Evolutionary conservation across 768 basidiomycete species (phyloP), one percentile per base, ranked within the genome.

Genomic region (Lactarius hatsudake): DNA sequence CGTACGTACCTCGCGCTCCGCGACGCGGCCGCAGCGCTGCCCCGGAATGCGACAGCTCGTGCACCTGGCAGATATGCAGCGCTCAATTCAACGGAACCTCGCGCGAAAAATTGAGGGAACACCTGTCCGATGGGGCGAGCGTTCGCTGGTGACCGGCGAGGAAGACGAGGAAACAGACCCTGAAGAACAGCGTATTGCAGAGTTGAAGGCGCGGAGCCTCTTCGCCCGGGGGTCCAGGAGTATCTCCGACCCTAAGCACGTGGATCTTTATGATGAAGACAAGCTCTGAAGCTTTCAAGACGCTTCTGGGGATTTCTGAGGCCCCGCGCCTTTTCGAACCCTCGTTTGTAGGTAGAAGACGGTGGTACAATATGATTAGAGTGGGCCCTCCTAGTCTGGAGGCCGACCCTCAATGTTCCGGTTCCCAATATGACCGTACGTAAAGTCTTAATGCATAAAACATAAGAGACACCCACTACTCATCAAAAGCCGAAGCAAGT

Each of bases 11-110:
- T 36, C 20, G 3, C 59, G 17, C 45, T 70, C 5, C 55, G 20
- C 15, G 63, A 62, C 5, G 64, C 66, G 20, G 53, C 54, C 0
- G 56, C 55, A 10, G 8, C 45, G 7, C 45, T n/a, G 51, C 5
- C 59, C 69, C 10, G 53, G 61, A 40, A 3, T 1, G 2, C 59
- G 63, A 30, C 62, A 59, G 13, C 66, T 70, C 13, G 69, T 63
- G 51, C 71, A 68, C 48, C 18, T 72, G 36, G 38, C 30, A 20
- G 70, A 68, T 28, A 66, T 71, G 13, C 70, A 65, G 55, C 63
- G 23, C n/a, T 69, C 61, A 17, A 60, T 69, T n/a, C 43, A 45
- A 58, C 56, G 64, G 17, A 42, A 38, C 20, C 53, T 68, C 13
- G 59, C n/a, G 8, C 63, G 23, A 9, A 8, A 59, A 26, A 48